These are phyloP conservation scores for Umbelopsis vinacea DNA, from an alignment of 192 early-diverging fungal species.

Conservation along the genomic window DNA sequence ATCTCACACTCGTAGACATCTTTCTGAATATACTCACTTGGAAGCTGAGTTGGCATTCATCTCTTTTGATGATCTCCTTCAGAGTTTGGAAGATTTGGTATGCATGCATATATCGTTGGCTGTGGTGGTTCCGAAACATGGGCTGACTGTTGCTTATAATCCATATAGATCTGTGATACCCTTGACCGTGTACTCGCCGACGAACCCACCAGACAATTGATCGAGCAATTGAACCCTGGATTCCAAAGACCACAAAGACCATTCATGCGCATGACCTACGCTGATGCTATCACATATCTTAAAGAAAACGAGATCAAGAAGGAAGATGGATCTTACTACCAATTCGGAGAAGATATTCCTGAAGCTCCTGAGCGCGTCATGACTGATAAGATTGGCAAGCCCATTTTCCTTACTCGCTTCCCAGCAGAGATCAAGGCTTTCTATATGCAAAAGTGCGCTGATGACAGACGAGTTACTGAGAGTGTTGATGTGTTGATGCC, in stretches of 20 bases:
- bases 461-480: conserved; percentile 89
- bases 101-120: background rate
- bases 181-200: conserved; percentile 81
- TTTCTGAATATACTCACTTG: conserved; percentile 96
- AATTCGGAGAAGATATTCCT: conserved; percentile 99
- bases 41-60: conserved; percentile 98
- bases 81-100: conserved; percentile 89
- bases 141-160: background rate
- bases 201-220: conserved; percentile 71
- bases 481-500: conserved; percentile 99
- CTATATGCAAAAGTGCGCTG: conserved; percentile 95
- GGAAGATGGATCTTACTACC: conserved; percentile 87
- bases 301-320: conserved; percentile 90
- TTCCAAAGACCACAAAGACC: conserved; percentile 85
- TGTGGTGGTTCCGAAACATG: too few relatives aligned
- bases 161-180: conserved; percentile 55
- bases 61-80: conserved; percentile 87
- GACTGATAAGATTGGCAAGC: conserved; percentile 97
- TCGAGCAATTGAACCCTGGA: conserved; percentile 90
- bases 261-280: conserved; percentile 95
- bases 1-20: conserved; percentile 94
- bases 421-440: conserved; percentile 98
- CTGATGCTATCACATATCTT: conserved; percentile 94
- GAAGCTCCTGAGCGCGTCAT: conserved; percentile 97
- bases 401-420: conserved; percentile 95